Evolutionary conservation across 129 eudicot genomes (phyloP).

Genomic region (Flaveria brownii): DNA sequence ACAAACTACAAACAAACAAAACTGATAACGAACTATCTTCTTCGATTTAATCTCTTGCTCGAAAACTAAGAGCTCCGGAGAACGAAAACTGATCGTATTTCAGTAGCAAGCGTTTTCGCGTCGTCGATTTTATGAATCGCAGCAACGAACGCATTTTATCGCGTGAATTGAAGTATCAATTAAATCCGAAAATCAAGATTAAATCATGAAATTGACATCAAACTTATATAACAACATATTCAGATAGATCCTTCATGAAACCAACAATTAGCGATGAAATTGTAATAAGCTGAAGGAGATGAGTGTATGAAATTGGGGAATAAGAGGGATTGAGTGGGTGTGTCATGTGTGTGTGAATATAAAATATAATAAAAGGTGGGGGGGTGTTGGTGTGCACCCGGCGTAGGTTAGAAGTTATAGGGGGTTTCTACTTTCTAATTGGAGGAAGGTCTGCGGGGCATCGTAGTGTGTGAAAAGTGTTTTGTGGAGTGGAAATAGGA

Average conservation of each 20-base stretch:
- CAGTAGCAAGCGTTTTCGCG: constrained; percentile 35
- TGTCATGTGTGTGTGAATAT: background rate
- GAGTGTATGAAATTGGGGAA: background rate
- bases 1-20: background rate
- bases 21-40: background rate
- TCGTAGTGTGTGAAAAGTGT: constrained; percentile 22
- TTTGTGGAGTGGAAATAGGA: background rate
- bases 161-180: background rate
- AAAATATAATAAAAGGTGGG: background rate
- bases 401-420: constrained; percentile 31
- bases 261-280: background rate
- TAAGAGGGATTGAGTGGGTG: background rate
- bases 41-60: background rate
- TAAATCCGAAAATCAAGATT: too few relatives aligned
- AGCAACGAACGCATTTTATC: constrained; percentile 40
- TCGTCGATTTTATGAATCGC: constrained; percentile 43
- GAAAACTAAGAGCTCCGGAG: constrained; percentile 31
- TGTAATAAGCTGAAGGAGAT: background rate
- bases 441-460: constrained; percentile 41
- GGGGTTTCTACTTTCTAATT: constrained; percentile 39
- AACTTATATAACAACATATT: background rate
- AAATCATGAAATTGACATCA: background rate
- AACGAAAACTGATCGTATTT: constrained; percentile 41
- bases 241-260: background rate
- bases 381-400: constrained; percentile 10